Evolutionary conservation across 495 filamentous ascomycete species (phyloP).

Genomic region (Lepidopterella palustris): DNA sequence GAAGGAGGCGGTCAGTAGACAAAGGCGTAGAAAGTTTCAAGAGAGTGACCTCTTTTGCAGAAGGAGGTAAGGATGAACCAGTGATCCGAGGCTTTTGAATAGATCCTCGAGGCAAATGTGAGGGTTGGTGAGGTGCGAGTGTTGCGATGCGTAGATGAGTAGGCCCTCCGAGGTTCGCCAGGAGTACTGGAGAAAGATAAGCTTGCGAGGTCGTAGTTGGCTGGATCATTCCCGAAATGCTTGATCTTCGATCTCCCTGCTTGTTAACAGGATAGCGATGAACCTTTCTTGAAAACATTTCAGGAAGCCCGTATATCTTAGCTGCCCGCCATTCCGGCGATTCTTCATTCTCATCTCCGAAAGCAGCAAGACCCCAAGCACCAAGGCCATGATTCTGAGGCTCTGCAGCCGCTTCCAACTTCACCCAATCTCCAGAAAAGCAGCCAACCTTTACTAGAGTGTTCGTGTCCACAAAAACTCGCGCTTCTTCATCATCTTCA

Average conservation of each 20-base stretch:
- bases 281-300: conserved; percentile 45
- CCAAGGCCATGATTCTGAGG: conserved; percentile 45
- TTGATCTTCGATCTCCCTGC: conserved; percentile 44
- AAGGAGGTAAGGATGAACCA: conserved; percentile 60
- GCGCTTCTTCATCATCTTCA: conserved; percentile 81
- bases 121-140: conserved; percentile 21
- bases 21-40: conserved; percentile 83
- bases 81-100: conserved; percentile 23
- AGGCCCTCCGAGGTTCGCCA: conserved; percentile 72
- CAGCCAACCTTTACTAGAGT: conserved; percentile 82
- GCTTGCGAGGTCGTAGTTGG: conserved; percentile 47
- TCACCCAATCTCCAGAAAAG: conserved; percentile 98
- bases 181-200: conserved; percentile 76
- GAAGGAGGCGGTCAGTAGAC: conserved; percentile 74
- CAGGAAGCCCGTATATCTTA: conserved; percentile 80
- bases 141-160: conserved; percentile 52
- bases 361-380: conserved; percentile 44
- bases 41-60: conserved; percentile 86
- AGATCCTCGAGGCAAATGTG: conserved; percentile 12
- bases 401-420: conserved; percentile 65
- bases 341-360: conserved; percentile 47
- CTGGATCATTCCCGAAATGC: conserved; percentile 45
- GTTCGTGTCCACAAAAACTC: conserved; percentile 81
- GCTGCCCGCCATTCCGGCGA: conserved; percentile 63
- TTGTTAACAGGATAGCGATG: conserved; percentile 49